Evolutionary conservation across 257 asterid species (phyloP), one percentile per base, ranked within the genome.

Genomic region (Fraxinus anomala): DNA sequence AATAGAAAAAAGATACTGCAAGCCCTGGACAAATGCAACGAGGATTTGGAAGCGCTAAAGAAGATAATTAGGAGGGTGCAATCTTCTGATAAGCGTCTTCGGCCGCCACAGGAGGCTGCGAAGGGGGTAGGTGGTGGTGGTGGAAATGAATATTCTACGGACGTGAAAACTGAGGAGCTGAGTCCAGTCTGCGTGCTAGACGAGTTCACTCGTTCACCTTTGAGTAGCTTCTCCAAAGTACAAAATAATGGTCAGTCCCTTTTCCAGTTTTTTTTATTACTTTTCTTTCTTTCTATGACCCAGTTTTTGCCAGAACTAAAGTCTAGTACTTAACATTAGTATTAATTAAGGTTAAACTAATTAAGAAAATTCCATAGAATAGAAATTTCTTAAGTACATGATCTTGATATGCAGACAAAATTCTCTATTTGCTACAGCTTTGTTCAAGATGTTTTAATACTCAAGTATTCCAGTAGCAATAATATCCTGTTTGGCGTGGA

Each of bases 11-110:
- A 77, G 81, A 83, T 92, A 82, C 40, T 92, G 13, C 83, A 83
- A 34, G 97, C 97, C 17, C 84, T 94, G 81, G 96, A 90, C 28
- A 94, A 91, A 84, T 92, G 97, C 82, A 92, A 92, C 75, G 85
- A 90, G 70, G 98, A 94, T 84, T 80, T 94, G 88, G 96, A 91
- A 79, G 86, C 87, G 68, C 84, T 94, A 54, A 91, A 85, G 89
- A 86, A 77, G 75, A 91, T 94, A 76, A 90, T 94, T 80, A 82
- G 77, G 76, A 86, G 91, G 21, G 89, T 87, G 30, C 80, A 80
- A 42, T 85, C 80, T 79, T 47, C 80, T 19, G 33, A 74, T 34
- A 70, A 73, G 44, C 75, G 77, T 40, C 67, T 49, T 13, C 83
- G 47, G 76, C 81, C 86, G 68, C 82, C 88, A 7, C 54, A 28